Conservation (phyloP, 306 rosid species). For the Dicorynia guianensis region DNA sequence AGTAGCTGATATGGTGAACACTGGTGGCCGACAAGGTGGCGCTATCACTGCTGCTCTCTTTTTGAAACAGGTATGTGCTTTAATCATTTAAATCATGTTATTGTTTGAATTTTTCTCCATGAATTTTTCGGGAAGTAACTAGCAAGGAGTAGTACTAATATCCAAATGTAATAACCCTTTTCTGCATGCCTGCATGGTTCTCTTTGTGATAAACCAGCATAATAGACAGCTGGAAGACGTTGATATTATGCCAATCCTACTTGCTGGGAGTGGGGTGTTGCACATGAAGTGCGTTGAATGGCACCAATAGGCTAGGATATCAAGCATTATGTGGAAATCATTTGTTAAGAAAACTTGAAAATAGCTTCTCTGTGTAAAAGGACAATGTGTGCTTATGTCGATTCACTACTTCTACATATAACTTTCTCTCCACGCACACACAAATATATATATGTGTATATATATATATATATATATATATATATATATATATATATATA, state of each 20-base stretch:
- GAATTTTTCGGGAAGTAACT: background rate
- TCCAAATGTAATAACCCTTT: slow-evolving; percentile 14
- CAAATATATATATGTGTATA: too few species aligned
- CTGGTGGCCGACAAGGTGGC: slow-evolving; percentile 89
- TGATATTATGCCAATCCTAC: background rate
- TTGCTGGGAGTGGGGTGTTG: slow-evolving; percentile 9
- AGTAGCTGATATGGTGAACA: slow-evolving; percentile 95
- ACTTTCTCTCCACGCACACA: background rate
- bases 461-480: too few species aligned
- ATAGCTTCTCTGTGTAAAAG: too few species aligned
- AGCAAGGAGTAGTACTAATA: slow-evolving; percentile 47
- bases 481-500: too few species aligned
- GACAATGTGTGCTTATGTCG: background rate
- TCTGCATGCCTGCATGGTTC: background rate
- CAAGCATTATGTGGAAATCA: background rate
- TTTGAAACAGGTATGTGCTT: slow-evolving; percentile 78
- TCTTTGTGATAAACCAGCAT: background rate
- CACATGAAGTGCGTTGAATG: slow-evolving; percentile 7
- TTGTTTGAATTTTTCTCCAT: slow-evolving; percentile 14
- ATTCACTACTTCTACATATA: too few species aligned
- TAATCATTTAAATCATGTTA: slow-evolving; percentile 35
- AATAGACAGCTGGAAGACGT: too few species aligned
- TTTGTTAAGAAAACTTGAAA: too few species aligned
- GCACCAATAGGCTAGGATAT: too few species aligned
- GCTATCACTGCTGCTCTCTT: slow-evolving; percentile 94